Percentiles rank a stretch among this genome's conserved stretches.
Evolutionary conservation across 2,329 filamentous ascomycete species (phyloP).

Genomic region (Fusarium chaquense): DNA sequence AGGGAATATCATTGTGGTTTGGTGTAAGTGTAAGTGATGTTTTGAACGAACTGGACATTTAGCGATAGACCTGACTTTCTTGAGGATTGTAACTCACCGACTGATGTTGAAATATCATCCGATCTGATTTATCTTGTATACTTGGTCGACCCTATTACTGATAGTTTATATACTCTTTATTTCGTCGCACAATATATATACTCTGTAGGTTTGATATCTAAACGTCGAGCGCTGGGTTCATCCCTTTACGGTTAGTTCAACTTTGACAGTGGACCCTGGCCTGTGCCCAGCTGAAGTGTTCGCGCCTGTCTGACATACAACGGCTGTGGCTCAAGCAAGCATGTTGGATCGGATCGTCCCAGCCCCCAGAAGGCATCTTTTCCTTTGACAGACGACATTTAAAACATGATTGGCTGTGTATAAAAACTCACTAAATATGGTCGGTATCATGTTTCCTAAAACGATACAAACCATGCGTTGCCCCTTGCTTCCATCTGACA

Average conservation of each 20-base stretch:
- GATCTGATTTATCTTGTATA: no score
- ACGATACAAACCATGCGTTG: not conserved
- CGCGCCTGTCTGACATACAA: not conserved
- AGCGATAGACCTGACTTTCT: not conserved
- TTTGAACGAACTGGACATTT: not conserved
- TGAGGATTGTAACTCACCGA: not conserved
- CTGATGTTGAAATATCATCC: no score
- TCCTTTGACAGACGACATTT: not conserved
- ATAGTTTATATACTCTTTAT: not conserved
- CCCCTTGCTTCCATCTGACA: conserved; percentile 2
- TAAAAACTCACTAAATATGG: not conserved
- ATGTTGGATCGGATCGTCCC: not conserved
- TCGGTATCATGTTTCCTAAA: not conserved
- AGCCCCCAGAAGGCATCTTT: not conserved
- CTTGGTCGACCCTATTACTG: no score
- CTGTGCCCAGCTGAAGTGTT: conserved; percentile 5
- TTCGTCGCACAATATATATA: not conserved
- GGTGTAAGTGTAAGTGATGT: not conserved
- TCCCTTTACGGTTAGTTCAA: not conserved
- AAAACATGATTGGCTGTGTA: not conserved
- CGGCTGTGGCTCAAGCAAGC: not conserved
- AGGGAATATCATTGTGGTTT: conserved; percentile 25
- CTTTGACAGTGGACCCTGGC: not conserved
- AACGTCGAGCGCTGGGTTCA: not conserved
- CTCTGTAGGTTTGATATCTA: not conserved